Conservation (phyloP, 169 alveolate species). For the Plasmodium reichenowi region DNA sequence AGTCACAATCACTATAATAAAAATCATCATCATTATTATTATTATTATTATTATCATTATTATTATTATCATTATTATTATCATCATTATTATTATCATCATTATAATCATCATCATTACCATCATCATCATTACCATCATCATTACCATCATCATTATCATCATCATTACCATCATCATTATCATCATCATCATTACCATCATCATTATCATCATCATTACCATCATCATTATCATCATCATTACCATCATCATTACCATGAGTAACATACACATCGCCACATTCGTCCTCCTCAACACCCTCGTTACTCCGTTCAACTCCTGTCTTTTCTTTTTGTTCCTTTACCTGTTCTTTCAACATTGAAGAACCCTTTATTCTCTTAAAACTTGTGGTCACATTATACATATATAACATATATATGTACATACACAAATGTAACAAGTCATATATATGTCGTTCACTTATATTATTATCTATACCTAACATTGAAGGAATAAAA, state of each 20-base stretch:
- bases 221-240: background rate
- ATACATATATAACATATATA: slow-evolving; percentile 22
- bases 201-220: no score
- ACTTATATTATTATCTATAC: slow-evolving; percentile 15
- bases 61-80: background rate
- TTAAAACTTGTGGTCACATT: background rate
- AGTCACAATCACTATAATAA: background rate
- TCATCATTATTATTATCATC: background rate
- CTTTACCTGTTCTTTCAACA: no score
- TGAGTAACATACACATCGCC: no score
- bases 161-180: no score
- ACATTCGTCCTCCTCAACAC: no score
- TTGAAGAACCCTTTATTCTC: background rate
- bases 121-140: no score
- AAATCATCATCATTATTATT: background rate
- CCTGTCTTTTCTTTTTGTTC: no score
- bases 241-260: background rate
- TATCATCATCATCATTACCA: no score
- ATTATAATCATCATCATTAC: no score
- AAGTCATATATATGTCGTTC: background rate
- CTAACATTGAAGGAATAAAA: slow-evolving; percentile 23
- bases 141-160: no score
- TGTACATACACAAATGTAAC: slow-evolving; percentile 38
- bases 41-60: background rate
- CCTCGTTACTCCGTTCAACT: no score